A percentile compares a stretch with the other conserved stretches of the same genome.
Conservation (phyloP, 1,284 basidiomycete species). For the Apiotrichum gamsii region DNA sequence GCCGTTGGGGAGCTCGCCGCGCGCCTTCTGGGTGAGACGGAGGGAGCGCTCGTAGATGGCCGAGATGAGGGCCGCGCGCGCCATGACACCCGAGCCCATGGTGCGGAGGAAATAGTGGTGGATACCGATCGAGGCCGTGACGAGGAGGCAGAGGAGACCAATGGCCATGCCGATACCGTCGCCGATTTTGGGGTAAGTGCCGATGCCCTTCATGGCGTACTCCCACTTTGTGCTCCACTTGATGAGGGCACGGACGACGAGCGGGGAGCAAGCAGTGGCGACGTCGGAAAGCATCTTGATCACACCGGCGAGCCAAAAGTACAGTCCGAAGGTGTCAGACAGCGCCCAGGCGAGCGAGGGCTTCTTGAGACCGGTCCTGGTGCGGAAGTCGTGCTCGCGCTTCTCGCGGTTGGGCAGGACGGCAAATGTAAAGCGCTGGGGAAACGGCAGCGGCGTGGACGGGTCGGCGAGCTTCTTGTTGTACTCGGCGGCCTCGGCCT, state of each 20-base stretch:
- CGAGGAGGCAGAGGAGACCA: conserved; percentile 63
- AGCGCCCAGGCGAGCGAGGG: conserved; percentile 68
- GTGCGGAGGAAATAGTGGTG: conserved; percentile 63
- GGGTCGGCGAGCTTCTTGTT: conserved; percentile 57
- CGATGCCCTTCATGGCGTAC: conserved; percentile 49
- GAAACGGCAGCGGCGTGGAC: conserved; percentile 28
- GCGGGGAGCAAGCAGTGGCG: conserved; percentile 65
- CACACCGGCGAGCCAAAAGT: conserved; percentile 73
- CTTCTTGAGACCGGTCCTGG: conserved; percentile 56
- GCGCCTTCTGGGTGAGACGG: conserved; percentile 68
- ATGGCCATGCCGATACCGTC: conserved; percentile 69
- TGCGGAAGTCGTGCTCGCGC: conserved; percentile 34
- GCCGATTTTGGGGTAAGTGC: conserved; percentile 55
- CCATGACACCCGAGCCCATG: conserved; percentile 67
- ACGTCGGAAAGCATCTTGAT: conserved; percentile 70
- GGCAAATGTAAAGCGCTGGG: conserved; percentile 26
- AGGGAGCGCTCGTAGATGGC: conserved; percentile 78
- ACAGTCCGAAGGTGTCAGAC: conserved; percentile 72
- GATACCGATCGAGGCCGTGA: conserved; percentile 61
- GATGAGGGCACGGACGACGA: conserved; percentile 75
- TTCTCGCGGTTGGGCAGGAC: conserved; percentile 29
- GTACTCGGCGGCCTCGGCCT: conserved; percentile 59
- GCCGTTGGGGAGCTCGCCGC: conserved; percentile 76
- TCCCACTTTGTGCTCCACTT: conserved; percentile 66
- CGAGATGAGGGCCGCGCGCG: conserved; percentile 80